These are phyloP conservation scores for Yamadazyma sp. DNA, from an alignment of 1,139 yeast genomes.

Conservation along the genomic window DNA sequence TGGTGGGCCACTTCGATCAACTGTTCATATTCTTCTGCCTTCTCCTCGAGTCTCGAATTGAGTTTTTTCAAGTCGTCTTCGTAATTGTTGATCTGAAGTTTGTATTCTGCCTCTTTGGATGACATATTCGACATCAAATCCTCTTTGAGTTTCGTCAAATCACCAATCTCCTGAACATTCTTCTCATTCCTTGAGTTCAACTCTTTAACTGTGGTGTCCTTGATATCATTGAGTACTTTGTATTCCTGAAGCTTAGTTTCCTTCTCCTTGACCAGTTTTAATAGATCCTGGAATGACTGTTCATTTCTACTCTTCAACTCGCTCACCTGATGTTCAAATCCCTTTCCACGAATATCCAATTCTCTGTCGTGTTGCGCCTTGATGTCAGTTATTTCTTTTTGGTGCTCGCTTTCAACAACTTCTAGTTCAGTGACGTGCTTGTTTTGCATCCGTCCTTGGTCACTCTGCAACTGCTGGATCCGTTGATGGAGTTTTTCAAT, in stretches of 20 bases:
- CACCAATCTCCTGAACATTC: constrained; percentile 24
- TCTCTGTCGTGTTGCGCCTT: constrained; percentile 17
- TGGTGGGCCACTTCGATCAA: constrained; percentile 39
- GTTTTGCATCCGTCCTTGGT: constrained; percentile 18
- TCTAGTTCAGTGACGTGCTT: constrained; percentile 7
- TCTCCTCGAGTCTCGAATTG: constrained; percentile 29
- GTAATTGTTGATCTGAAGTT: constrained; percentile 50
- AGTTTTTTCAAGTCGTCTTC: constrained; percentile 52
- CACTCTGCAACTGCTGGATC: constrained; percentile 21
- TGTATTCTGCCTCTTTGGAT: constrained; percentile 59
- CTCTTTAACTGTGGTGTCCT: constrained; percentile 30
- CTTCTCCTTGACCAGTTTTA: constrained; percentile 20
- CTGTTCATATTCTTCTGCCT: constrained; percentile 54
- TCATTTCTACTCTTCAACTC: constrained; percentile 4
- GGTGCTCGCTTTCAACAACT: constrained; percentile 4
- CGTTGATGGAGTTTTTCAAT: constrained; percentile 7
- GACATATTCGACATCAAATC: constrained; percentile 68
- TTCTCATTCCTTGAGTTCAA: constrained; percentile 24
- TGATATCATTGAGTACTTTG: constrained; percentile 35
- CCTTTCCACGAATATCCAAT: constrained; percentile 14
- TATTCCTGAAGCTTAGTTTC: constrained; percentile 10
- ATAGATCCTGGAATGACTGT: constrained; percentile 15
- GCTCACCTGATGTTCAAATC: constrained; percentile 5
- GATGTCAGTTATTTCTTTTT: constrained; percentile 10
- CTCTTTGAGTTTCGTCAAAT: constrained; percentile 47